Conservation (phyloP, 371 early-diverging fungal species). For the Modicella reniformis region DNA sequence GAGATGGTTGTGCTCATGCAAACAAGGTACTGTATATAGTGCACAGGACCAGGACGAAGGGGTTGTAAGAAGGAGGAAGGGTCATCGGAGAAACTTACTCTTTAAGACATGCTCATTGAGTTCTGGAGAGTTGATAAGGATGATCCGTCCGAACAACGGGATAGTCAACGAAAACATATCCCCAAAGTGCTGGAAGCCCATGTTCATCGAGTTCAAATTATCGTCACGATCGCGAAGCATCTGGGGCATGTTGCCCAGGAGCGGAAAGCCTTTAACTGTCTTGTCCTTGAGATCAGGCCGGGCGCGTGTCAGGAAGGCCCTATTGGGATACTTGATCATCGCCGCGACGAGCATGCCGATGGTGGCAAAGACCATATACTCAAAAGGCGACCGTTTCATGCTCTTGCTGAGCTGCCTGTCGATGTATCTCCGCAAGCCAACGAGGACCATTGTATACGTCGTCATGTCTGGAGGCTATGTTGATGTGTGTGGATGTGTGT, state of each 20-base stretch:
- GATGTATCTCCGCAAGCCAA: conserved; percentile 27
- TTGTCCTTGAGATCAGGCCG: conserved; percentile 44
- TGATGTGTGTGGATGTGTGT: neutral
- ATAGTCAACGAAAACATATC: conserved; percentile 30
- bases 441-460: conserved; percentile 25
- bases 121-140: conserved; percentile 36
- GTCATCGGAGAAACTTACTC: conserved; percentile 21
- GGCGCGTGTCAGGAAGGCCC: conserved; percentile 26
- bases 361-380: conserved; percentile 35
- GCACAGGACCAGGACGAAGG: no score
- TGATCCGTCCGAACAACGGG: conserved; percentile 37
- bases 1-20: no score
- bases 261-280: conserved; percentile 23
- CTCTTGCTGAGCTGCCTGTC: conserved; percentile 25
- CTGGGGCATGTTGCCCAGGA: conserved; percentile 43
- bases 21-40: no score
- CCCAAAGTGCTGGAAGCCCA: conserved; percentile 21
- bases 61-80: no score
- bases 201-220: conserved; percentile 9
- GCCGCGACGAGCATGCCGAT: conserved; percentile 35
- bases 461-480: neutral
- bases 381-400: conserved; percentile 29
- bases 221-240: conserved; percentile 17
- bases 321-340: conserved; percentile 40
- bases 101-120: conserved; percentile 37